These are phyloP conservation scores for Mycena albidolilacea DNA, from an alignment of 768 basidiomycete genomes.

Conservation along the genomic window DNA sequence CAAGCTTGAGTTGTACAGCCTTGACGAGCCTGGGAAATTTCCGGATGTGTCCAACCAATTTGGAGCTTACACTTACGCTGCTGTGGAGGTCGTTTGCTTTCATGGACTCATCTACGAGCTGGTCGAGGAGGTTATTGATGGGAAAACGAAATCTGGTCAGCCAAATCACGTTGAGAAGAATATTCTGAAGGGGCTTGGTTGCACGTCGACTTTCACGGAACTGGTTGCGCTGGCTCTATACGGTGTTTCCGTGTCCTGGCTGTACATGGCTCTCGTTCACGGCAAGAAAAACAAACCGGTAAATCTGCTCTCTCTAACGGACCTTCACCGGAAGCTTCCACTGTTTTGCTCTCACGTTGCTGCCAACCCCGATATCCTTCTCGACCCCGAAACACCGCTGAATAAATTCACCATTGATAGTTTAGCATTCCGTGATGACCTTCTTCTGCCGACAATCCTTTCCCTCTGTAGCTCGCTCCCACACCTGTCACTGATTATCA, in stretches of 20 bases:
- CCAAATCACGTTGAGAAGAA: background rate
- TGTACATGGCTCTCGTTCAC: constrained; percentile 1
- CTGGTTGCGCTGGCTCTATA: background rate
- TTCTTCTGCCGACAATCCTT: background rate
- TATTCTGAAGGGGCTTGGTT: background rate
- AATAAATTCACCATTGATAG: constrained; percentile 7
- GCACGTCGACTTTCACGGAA: background rate
- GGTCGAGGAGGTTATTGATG: constrained; percentile 30
- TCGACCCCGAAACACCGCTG: constrained; percentile 1
- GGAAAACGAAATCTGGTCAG: constrained; percentile 33
- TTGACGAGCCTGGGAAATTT: constrained; percentile 27
- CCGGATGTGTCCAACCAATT: constrained; percentile 39
- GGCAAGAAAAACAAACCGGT: background rate
- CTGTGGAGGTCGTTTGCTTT: constrained; percentile 28
- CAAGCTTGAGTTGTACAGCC: constrained; percentile 27
- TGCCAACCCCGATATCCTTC: background rate
- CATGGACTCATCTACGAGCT: constrained; percentile 34
- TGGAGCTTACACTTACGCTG: constrained; percentile 14
- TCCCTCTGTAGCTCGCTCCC: background rate
- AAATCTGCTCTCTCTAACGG: background rate
- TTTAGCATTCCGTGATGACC: background rate
- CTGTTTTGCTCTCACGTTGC: constrained; percentile 4
- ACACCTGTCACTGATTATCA: background rate
- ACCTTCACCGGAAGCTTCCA: constrained; percentile 15
- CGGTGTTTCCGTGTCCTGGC: background rate